These are phyloP conservation scores for Cercospora sesami DNA, from an alignment of 2,329 filamentous ascomycete genomes.

Conservation along the genomic window DNA sequence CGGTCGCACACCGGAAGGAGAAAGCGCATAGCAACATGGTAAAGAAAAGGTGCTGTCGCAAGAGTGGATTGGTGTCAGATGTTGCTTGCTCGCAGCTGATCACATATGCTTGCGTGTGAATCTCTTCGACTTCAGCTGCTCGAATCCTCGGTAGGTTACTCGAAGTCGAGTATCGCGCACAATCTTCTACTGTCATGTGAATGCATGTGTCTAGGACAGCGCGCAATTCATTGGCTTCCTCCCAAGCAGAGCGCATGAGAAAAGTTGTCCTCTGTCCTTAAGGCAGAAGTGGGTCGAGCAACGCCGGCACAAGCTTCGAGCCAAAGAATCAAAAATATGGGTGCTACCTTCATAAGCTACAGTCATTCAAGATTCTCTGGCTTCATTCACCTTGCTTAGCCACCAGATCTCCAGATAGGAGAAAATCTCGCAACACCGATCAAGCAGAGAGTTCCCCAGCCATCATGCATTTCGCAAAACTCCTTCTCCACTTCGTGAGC, in stretches of 20 bases:
- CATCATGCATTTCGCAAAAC: neutral
- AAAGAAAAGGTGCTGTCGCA: neutral
- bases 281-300: neutral
- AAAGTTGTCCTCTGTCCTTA: neutral
- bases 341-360: neutral
- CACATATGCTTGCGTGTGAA: neutral
- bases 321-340: neutral
- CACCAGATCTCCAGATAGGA: neutral
- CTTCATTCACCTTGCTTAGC: neutral
- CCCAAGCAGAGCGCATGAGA: neutral
- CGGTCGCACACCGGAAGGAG: neutral
- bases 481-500: neutral
- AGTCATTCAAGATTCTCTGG: neutral
- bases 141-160: neutral
- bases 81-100: neutral
- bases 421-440: neutral
- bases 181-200: neutral
- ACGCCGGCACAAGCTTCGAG: neutral
- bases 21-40: neutral
- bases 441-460: too few relatives aligned
- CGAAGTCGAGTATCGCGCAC: neutral
- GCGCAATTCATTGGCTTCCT: neutral
- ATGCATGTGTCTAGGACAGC: neutral
- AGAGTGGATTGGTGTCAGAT: neutral
- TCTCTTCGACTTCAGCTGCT: neutral